These are phyloP conservation scores for Triangularia verruculosa DNA, from an alignment of 2,329 filamentous ascomycete genomes.

Conservation along the genomic window DNA sequence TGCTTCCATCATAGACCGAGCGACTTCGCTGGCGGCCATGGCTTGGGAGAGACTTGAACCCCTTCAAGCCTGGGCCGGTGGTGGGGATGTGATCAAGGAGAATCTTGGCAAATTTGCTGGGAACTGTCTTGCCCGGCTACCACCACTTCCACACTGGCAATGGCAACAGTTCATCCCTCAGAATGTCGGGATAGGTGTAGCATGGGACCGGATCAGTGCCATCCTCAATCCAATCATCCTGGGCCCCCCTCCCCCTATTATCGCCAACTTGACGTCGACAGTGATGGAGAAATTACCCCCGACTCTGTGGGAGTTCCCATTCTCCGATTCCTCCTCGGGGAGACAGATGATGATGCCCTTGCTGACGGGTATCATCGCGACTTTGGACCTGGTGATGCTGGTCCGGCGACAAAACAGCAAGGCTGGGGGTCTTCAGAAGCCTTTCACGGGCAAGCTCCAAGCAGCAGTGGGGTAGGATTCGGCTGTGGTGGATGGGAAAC, in stretches of 20 bases:
- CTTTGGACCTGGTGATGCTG: background rate
- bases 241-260: background rate
- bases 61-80: background rate
- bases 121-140: background rate
- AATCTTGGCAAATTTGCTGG: background rate
- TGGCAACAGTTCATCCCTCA: background rate
- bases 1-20: background rate
- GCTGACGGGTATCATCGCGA: background rate
- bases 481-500: too few relatives aligned
- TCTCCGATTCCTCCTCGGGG: background rate
- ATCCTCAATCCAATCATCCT: background rate
- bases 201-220: too few relatives aligned
- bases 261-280: background rate
- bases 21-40: background rate
- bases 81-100: background rate
- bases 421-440: too few relatives aligned
- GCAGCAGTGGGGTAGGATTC: too few relatives aligned
- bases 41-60: background rate
- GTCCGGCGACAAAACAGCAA: background rate
- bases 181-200: background rate
- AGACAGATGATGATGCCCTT: background rate
- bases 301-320: background rate
- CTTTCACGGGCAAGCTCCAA: too few relatives aligned
- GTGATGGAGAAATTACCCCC: background rate
- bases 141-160: background rate